Percentiles rank a stretch among this genome's conserved stretches.
These are phyloP conservation scores for Pholiota conissans DNA, from an alignment of 768 basidiomycete genomes.

Conservation along the genomic window DNA sequence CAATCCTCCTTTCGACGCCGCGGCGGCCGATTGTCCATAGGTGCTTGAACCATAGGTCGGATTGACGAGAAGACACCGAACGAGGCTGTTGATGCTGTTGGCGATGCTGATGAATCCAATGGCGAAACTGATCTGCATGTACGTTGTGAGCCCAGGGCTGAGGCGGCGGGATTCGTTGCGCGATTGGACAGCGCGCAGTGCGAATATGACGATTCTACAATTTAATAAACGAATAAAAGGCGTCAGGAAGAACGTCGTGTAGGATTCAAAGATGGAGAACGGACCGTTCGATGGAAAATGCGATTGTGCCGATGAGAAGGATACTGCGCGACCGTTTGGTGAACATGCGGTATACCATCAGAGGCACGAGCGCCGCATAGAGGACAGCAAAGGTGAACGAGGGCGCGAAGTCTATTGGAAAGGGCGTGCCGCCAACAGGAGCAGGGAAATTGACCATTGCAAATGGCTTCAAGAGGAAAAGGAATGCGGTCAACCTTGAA, in stretches of 20 bases:
- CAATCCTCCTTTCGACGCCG: constrained; percentile 21
- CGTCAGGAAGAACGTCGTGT: not conserved
- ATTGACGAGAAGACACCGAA: constrained; percentile 40
- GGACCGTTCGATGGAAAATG: constrained; percentile 39
- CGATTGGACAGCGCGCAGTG: constrained; percentile 28
- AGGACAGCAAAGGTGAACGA: constrained; percentile 42
- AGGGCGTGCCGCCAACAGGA: constrained; percentile 2
- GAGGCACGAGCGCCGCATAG: constrained; percentile 35
- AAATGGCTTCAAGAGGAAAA: not conserved
- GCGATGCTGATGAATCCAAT: constrained; percentile 34
- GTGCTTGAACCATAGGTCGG: constrained; percentile 34
- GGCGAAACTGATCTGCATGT: constrained; percentile 31
- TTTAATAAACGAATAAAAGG: not conserved
- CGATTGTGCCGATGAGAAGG: constrained; percentile 32
- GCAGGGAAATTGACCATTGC: constrained; percentile 3
- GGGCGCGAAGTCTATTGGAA: constrained; percentile 37
- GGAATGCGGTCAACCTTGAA: no score
- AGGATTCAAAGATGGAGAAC: not conserved
- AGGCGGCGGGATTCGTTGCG: constrained; percentile 17
- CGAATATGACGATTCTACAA: constrained; percentile 29
- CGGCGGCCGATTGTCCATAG: constrained; percentile 27
- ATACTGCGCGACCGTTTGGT: constrained; percentile 33
- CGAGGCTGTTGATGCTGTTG: constrained; percentile 32
- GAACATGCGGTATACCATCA: constrained; percentile 34
- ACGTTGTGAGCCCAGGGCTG: constrained; percentile 24